phyloP scores from a whole-genome alignment of 495 filamentous ascomycete genomes.

The Aspergillus campestris region DNA sequence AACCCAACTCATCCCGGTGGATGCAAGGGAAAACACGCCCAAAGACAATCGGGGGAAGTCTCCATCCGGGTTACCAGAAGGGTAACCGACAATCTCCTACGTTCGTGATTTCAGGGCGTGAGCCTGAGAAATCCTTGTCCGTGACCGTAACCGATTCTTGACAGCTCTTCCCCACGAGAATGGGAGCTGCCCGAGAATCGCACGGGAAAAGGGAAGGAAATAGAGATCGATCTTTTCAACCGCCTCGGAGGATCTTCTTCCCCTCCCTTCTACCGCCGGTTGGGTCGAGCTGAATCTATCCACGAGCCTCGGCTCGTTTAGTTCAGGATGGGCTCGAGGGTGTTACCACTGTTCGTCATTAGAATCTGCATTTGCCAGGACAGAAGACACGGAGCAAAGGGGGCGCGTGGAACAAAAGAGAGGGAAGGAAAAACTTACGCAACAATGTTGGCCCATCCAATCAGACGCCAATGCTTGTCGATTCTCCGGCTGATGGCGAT shows the following conservation, averaged over 20 bases:
- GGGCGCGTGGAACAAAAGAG: background rate
- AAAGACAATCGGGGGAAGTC: too few species aligned
- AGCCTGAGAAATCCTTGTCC: slow-evolving; percentile 24
- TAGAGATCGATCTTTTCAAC: too few species aligned
- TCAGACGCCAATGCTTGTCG: slow-evolving; percentile 98
- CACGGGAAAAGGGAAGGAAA: too few species aligned
- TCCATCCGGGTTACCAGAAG: too few species aligned
- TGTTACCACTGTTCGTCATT: slow-evolving; percentile 37
- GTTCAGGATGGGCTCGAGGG: slow-evolving; percentile 43
- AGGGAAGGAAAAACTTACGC: slow-evolving; percentile 40
- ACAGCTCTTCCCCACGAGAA: too few species aligned
- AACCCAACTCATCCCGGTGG: slow-evolving; percentile 1
- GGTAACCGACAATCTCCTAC: slow-evolving; percentile 9
- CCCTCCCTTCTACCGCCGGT: slow-evolving; percentile 5
- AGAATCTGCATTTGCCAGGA: slow-evolving; percentile 5
- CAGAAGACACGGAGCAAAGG: background rate
- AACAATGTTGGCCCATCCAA: slow-evolving; percentile 92
- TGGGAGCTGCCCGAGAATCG: too few species aligned
- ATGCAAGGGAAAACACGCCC: too few species aligned
- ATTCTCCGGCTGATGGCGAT: slow-evolving; percentile 92
- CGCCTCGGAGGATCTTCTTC: background rate
- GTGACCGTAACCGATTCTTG: slow-evolving; percentile 21
- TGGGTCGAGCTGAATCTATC: slow-evolving; percentile 7
- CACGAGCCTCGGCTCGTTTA: slow-evolving; percentile 17
- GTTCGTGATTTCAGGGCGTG: slow-evolving; percentile 24